These are phyloP conservation scores for Podila minutissima DNA, from an alignment of 192 early-diverging fungal genomes.

Conservation along the genomic window DNA sequence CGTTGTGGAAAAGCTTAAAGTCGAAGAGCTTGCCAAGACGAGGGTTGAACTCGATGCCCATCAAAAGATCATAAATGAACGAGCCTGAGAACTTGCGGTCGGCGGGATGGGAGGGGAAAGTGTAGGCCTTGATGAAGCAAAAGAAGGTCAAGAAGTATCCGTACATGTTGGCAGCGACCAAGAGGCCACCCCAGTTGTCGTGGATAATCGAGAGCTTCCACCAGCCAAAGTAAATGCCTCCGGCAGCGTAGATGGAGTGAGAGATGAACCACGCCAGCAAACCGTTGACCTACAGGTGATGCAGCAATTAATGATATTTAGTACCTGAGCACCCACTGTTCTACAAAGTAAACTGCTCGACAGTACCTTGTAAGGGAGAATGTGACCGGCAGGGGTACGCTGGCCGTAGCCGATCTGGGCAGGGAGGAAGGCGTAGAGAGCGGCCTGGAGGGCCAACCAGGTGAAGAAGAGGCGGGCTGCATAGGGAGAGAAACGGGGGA, in stretches of 20 bases:
- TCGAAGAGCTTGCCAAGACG: constrained; percentile 79
- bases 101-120: constrained; percentile 75
- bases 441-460: constrained; percentile 78
- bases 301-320: too few relatives aligned
- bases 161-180: constrained; percentile 78
- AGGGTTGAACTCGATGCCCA: constrained; percentile 89
- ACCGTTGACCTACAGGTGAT: constrained; percentile 71
- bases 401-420: constrained; percentile 80
- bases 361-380: constrained; percentile 76
- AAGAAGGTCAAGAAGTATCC: constrained; percentile 83
- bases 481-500: constrained; percentile 56
- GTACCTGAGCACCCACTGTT: too few relatives aligned
- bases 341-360: too few relatives aligned
- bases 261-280: constrained; percentile 77
- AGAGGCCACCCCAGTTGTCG: constrained; percentile 79
- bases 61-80: constrained; percentile 78
- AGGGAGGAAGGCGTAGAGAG: constrained; percentile 73
- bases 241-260: constrained; percentile 71
- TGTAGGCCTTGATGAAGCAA: constrained; percentile 74
- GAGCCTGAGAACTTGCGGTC: constrained; percentile 84
- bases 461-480: constrained; percentile 66
- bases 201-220: constrained; percentile 75
- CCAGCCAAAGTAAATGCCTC: constrained; percentile 68
- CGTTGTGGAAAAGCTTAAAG: constrained; percentile 88
- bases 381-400: constrained; percentile 78